These are phyloP conservation scores for Rhizoctonia solani DNA, from an alignment of 1,284 basidiomycete species.

Conservation along the genomic window DNA sequence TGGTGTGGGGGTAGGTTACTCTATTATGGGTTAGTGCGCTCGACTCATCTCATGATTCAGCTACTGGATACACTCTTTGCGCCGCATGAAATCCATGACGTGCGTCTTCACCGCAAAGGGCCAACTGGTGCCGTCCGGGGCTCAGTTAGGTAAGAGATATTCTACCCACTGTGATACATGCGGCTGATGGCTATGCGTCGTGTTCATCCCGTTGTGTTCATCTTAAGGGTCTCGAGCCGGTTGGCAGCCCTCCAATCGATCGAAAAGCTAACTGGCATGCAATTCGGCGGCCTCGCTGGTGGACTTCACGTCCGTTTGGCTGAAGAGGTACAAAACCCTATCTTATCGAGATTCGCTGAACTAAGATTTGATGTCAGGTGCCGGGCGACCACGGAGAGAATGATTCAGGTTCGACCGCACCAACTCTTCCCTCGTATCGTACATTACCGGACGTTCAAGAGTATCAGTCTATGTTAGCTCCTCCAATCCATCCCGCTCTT, in stretches of 20 bases:
- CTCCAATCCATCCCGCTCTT: background rate
- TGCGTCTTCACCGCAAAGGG: slow-evolving; percentile 20
- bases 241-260: slow-evolving; percentile 19
- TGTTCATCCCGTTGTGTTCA: background rate
- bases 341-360: background rate
- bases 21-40: background rate
- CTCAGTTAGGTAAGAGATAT: slow-evolving; percentile 27
- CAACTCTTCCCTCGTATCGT: slow-evolving; percentile 28
- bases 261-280: slow-evolving; percentile 28
- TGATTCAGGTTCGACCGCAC: background rate
- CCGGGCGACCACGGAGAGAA: background rate
- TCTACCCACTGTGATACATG: background rate
- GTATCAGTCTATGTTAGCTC: background rate
- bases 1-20: slow-evolving; percentile 21
- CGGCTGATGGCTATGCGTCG: background rate
- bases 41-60: background rate
- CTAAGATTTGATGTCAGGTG: background rate
- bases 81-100: slow-evolving; percentile 20
- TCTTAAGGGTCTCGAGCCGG: slow-evolving; percentile 17
- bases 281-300: slow-evolving; percentile 2
- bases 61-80: slow-evolving; percentile 26
- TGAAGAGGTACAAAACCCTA: background rate
- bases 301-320: slow-evolving; percentile 8
- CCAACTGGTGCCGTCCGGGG: slow-evolving; percentile 9
- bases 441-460: slow-evolving; percentile 16